These are phyloP conservation scores for Metroxylon sagu DNA, from an alignment of 176 grass and related monocot species.

Conservation along the genomic window DNA sequence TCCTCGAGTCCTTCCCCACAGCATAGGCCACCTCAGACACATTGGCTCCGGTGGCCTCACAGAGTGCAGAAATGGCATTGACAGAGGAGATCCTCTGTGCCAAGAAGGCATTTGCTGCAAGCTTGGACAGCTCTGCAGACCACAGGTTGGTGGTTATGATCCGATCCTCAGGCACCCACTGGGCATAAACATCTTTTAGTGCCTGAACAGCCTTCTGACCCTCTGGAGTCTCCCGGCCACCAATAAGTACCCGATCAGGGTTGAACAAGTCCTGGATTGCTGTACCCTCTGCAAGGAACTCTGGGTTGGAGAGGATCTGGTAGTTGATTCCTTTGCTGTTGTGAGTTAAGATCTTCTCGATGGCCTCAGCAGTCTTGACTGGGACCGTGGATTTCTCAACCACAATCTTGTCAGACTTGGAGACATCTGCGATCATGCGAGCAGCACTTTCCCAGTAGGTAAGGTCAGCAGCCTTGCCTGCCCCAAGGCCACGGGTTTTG, in stretches of 20 bases:
- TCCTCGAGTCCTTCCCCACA: slow-evolving; percentile 6
- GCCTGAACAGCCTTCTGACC: neutral
- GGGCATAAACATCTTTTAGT: slow-evolving; percentile 2
- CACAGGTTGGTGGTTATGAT: slow-evolving; percentile 2
- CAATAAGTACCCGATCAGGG: slow-evolving; percentile 7
- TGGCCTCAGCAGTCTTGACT: neutral
- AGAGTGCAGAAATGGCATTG: slow-evolving; percentile 4
- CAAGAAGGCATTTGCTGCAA: neutral
- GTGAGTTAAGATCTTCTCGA: slow-evolving; percentile 1
- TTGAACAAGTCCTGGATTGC: neutral
- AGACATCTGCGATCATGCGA: slow-evolving; percentile 4
- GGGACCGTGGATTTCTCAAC: slow-evolving; percentile 4
- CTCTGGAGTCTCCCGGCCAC: slow-evolving; percentile 2
- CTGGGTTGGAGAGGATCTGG: slow-evolving; percentile 5
- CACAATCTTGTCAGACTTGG: slow-evolving; percentile 11
- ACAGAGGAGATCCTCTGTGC: slow-evolving; percentile 2
- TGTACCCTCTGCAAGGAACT: slow-evolving; percentile 3
- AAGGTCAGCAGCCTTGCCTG: slow-evolving; percentile 4
- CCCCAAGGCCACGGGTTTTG: slow-evolving; percentile 1
- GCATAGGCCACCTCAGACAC: neutral
- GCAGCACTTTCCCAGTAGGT: slow-evolving; percentile 16
- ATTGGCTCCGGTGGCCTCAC: slow-evolving; percentile 6
- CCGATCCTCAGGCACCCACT: slow-evolving; percentile 9
- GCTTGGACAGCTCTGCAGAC: slow-evolving; percentile 3
- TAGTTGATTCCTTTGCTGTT: slow-evolving; percentile 16